Conservation (phyloP, 176 grass and related monocot species). For the Themeda triandra region DNA sequence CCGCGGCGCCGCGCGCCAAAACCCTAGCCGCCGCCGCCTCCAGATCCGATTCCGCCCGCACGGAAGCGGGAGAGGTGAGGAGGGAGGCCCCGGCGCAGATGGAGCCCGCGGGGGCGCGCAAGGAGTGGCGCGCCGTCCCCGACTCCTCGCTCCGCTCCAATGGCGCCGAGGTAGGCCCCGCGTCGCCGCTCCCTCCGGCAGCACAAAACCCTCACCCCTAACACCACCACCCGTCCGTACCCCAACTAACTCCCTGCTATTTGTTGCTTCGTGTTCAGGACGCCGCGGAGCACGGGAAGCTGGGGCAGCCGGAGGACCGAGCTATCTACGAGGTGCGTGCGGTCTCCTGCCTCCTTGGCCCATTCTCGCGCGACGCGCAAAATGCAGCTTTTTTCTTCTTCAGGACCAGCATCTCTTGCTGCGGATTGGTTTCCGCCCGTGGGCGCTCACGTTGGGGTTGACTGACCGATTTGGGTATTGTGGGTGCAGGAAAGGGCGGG, state of each 20-base stretch:
- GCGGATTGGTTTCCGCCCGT: background rate
- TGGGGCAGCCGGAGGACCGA: conserved; percentile 67
- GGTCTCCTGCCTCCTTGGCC: too few species aligned
- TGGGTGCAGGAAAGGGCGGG: conserved; percentile 42
- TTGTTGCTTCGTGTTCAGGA: conserved; percentile 33
- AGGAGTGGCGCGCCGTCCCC: conserved; percentile 97
- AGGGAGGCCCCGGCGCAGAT: conserved; percentile 15
- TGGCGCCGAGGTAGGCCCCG: conserved; percentile 57
- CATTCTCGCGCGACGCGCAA: background rate
- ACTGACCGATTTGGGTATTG: background rate
- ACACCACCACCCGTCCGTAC: background rate
- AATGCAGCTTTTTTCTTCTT: background rate
- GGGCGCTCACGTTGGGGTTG: background rate
- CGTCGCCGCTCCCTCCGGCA: background rate
- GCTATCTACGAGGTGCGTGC: conserved; percentile 69
- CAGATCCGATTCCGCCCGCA: conserved; percentile 55
- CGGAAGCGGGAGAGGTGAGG: background rate
- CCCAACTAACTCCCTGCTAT: background rate
- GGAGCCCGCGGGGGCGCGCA: conserved; percentile 50
- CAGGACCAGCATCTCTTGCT: background rate
- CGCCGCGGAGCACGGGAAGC: conserved; percentile 42
- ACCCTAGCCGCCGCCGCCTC: conserved; percentile 45
- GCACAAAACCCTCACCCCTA: conserved; percentile 12
- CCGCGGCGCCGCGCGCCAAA: background rate
- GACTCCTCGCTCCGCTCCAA: conserved; percentile 60